A percentile compares a stretch with the other conserved stretches of the same genome.
Evolutionary conservation across 495 filamentous ascomycete species (phyloP).

Genomic region (Hyaloscypha variabilis): DNA sequence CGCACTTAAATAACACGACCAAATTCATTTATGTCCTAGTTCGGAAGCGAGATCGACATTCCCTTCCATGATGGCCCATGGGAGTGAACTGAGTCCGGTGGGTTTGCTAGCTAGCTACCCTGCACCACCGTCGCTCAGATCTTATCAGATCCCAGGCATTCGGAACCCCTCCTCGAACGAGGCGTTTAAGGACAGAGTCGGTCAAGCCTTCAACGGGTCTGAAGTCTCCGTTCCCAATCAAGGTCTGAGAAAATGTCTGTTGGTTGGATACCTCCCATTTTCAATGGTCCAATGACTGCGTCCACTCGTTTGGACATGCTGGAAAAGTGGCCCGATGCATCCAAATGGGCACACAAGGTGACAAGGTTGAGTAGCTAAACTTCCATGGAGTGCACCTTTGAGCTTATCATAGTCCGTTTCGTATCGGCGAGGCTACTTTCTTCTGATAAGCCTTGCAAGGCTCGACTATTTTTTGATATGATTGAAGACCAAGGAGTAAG

Average conservation of each 20-base stretch:
- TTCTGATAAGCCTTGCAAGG: constrained; percentile 1
- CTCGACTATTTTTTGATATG: background rate
- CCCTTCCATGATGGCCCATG: background rate
- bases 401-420: too few species aligned
- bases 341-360: background rate
- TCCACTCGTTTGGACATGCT: background rate
- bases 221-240: background rate
- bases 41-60: background rate
- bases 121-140: background rate
- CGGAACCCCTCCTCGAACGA: background rate
- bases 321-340: background rate
- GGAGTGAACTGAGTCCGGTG: too few species aligned
- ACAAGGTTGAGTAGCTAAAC: too few species aligned
- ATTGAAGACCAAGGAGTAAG: background rate
- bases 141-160: background rate
- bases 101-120: too few species aligned
- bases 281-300: background rate
- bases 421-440: background rate
- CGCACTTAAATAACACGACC: background rate
- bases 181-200: background rate
- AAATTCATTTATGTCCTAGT: background rate
- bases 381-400: too few species aligned
- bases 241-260: background rate
- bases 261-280: background rate
- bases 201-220: background rate